A percentile compares a stretch with the other conserved stretches of the same genome.
Conservation (phyloP, 352 stramenopile species). For the Aphanomyces euteiches region DNA sequence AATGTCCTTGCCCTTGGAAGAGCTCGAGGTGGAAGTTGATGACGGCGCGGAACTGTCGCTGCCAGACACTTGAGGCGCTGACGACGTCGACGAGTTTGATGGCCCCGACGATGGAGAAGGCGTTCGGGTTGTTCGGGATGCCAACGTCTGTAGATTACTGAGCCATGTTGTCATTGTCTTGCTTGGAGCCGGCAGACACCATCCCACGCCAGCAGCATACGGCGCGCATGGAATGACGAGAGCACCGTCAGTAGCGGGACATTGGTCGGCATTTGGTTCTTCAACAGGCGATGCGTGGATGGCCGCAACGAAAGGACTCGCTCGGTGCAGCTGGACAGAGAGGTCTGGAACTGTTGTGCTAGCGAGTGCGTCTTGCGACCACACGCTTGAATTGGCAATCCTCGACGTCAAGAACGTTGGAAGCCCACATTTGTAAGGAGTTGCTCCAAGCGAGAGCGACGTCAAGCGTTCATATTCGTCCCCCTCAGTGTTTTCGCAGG, state of each 20-base stretch:
- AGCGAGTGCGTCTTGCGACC: constrained; percentile 27
- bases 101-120: not conserved
- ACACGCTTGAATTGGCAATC: not conserved
- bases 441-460: not conserved
- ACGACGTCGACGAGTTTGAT: not conserved
- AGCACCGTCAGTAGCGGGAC: constrained; percentile 10
- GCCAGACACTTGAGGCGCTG: not conserved
- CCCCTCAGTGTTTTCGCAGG: not conserved
- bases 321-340: not conserved
- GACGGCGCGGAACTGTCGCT: not conserved
- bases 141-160: not conserved
- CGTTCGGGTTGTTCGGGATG: not conserved
- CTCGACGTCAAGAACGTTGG: not conserved
- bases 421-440: not conserved
- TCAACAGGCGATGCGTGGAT: constrained; percentile 16
- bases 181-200: constrained; percentile 14
- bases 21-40: not conserved
- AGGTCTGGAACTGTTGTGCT: constrained; percentile 12
- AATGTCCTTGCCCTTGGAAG: no score
- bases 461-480: not conserved
- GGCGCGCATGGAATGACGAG: constrained; percentile 15
- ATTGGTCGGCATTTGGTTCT: not conserved
- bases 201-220: not conserved
- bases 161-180: constrained; percentile 19
- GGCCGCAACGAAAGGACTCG: constrained; percentile 3